Evolutionary conservation across 148 eudicot species (phyloP), one percentile per base, ranked within the genome.

Genomic region (Spergularia marina): DNA sequence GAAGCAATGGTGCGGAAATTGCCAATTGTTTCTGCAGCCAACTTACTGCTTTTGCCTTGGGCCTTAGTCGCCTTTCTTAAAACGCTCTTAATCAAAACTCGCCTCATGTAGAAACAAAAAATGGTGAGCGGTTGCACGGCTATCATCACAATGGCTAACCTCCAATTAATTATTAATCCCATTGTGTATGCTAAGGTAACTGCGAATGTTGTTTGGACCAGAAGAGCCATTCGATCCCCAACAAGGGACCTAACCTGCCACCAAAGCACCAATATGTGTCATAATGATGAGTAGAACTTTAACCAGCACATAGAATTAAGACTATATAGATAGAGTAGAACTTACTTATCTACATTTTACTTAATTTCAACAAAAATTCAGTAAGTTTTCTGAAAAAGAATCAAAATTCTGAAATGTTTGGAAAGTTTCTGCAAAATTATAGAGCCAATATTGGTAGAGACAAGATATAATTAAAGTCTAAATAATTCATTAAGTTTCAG

Each of bases 111-210:
- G 75, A 71, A 93, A 77, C 85, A 81, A 0, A 81, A 16, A 3
- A 93, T 87, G 77, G 90, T 81, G 7, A 93, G 69, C 14, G 97
- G 98, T 71, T 93, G 98, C n/a, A 87, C 86, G 0, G 91, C 90
- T 15, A 91, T 89, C 88, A 91, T 88, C 23, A 91, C 91, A 5
- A 88, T 18, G 14, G 98, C 94, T 1, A 93, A 80, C 75, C 85
- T 84, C 97, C 94, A 91, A 3, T 92, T 84, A 54, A 93, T 87
- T n/a, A 90, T 75, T n/a, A 89, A 83, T 36, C 92, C 92, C 91
- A 93, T 86, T 47, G 92, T 85, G 81, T 84, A 87, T 8, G 98
- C 92, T 18, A 88, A 78, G 3, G 66, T 75, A 14, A 90, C 89
- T 20, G 98, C 96, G 10, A 91, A 93, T 63, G 85, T 36, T 23